Evolutionary conservation across 208 protist species (phyloP), one percentile per base, ranked within the genome.

Genomic region (Perkinsela sp.): DNA sequence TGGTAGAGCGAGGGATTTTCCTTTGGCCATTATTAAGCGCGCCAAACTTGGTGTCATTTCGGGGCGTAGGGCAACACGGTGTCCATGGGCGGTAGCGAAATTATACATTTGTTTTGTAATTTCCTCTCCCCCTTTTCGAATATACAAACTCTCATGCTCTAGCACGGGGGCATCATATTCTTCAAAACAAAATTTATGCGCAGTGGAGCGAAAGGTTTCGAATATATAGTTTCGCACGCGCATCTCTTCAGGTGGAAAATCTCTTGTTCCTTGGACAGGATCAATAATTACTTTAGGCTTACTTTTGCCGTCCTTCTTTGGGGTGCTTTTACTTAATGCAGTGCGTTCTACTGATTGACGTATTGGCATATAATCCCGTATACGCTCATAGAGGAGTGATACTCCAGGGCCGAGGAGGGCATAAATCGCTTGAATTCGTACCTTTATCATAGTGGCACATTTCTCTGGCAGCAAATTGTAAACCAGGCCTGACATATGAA

Each of bases 71-170:
- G 90, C 77, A 16, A 96, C 89, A 28, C 77, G 77, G 76, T 91
- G 84, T 70, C 82, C 85, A 48, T 82, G 86, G 74, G 94, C 94
- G 29, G 92, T 93, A 30, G 83, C 80, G 75, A 96, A 96, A 80
- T 94, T 94, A 79, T 90, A 96, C 89, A 95, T 94, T 79, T 96
- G 93, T 75, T 93, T 78, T 30, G 89, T 94, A 69, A 96, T 95
- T 75, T 96, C 91, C 77, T 96, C 93, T 0, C 93, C 93, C 1
- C 82, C 90, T 74, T 95, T 95, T 68, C 91, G 85, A 57, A 90
- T 80, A 78, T 94, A 94, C 32, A 94, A 77, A 73, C 91, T 83
- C 78, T 93, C 87, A 16, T 83, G 84, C 77, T 95, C 87, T 2
- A 95, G 80, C 29, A 95, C 87, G 2, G 93, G 91, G 31, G 93